A percentile compares a stretch with the other conserved stretches of the same genome.
Evolutionary conservation across 106 monocot species (phyloP).

Genomic region (Platanthera guangdongensis): DNA sequence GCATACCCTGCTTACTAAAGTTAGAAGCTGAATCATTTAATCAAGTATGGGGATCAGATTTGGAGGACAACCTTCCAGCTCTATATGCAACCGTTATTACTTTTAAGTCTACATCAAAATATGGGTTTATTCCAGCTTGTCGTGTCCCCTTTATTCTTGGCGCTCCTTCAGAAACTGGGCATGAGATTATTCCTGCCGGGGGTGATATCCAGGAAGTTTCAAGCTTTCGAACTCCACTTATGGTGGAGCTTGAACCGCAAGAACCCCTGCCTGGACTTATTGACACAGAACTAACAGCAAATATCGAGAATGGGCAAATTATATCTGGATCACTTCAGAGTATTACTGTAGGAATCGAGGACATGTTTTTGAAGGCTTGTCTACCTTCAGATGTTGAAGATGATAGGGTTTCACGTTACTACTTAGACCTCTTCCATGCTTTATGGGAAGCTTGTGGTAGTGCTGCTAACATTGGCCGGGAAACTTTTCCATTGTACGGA

Average conservation of each 20-base stretch:
- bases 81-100: conserved; percentile 62
- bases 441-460: conserved; percentile 91
- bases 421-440: conserved; percentile 67
- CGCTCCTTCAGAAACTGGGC: conserved; percentile 34
- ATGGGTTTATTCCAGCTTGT: conserved; percentile 60
- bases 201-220: conserved; percentile 15
- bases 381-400: conserved; percentile 40
- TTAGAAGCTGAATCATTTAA: conserved; percentile 61
- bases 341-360: conserved; percentile 75
- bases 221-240: conserved; percentile 31
- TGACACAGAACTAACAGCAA: conserved; percentile 59
- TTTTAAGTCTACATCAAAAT: conserved; percentile 67
- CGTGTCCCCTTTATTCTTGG: conserved; percentile 81
- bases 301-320: conserved; percentile 61
- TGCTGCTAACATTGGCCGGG: conserved; percentile 48
- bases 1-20: conserved; percentile 62
- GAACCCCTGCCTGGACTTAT: conserved; percentile 79
- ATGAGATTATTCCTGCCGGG: conserved; percentile 37
- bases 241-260: conserved; percentile 71
- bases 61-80: conserved; percentile 44
- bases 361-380: conserved; percentile 75
- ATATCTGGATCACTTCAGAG: conserved; percentile 60
- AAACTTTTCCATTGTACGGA: conserved; percentile 64
- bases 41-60: conserved; percentile 43
- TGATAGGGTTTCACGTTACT: conserved; percentile 30